Evolutionary conservation across 2,329 filamentous ascomycete species (phyloP).

Genomic region (Calonectria pauciramosa): DNA sequence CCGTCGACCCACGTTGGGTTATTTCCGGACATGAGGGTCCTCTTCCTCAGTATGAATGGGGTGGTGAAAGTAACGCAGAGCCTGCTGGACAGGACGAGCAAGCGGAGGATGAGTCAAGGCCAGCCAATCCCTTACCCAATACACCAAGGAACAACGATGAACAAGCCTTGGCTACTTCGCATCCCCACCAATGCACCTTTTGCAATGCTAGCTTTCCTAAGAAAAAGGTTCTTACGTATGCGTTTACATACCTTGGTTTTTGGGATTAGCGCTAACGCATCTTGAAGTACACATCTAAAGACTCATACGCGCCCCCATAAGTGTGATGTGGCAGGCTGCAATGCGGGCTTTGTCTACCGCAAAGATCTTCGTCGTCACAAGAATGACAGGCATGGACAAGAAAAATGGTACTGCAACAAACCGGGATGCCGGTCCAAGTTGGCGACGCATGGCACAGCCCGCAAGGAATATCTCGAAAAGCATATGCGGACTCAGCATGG

Average conservation of each 20-base stretch:
- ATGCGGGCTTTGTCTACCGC: background rate
- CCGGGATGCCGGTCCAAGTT: background rate
- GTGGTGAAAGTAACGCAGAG: background rate
- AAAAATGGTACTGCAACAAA: background rate
- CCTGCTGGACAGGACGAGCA: slow-evolving; percentile 19
- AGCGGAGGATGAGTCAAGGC: slow-evolving; percentile 4
- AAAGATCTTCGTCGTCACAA: background rate
- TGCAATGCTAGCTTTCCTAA: background rate
- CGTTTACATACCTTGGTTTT: too few species aligned
- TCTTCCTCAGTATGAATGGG: slow-evolving; percentile 9
- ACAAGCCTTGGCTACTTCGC: background rate
- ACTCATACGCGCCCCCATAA: background rate
- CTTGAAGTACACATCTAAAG: background rate
- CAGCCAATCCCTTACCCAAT: background rate
- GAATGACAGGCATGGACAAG: background rate
- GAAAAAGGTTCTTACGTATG: background rate
- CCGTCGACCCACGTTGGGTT: background rate
- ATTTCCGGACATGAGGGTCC: slow-evolving; percentile 9
- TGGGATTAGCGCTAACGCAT: background rate
- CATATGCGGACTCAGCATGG: background rate
- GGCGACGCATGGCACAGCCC: background rate
- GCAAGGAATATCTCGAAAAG: background rate
- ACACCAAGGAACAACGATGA: background rate
- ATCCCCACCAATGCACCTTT: background rate
- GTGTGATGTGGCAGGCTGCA: background rate